Evolutionary conservation across 495 filamentous ascomycete species (phyloP).

Genomic region (Echria macrotheca): DNA sequence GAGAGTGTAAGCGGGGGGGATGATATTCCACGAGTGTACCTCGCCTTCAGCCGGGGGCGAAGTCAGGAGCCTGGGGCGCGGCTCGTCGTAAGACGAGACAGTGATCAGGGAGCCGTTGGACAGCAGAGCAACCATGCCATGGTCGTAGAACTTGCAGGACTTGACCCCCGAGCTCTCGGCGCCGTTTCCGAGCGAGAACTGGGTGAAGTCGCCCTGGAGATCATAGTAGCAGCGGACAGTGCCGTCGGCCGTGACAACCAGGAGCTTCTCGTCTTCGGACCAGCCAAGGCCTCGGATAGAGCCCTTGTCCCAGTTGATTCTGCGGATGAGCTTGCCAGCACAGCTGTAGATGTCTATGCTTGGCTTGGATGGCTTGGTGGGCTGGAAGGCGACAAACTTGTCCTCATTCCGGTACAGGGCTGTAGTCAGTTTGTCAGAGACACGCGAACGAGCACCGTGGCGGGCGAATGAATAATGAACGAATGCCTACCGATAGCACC

Average conservation of each 20-base stretch:
- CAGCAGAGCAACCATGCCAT: slow-evolving; percentile 88
- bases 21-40: slow-evolving; percentile 83
- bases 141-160: slow-evolving; percentile 83
- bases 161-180: slow-evolving; percentile 82
- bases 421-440: slow-evolving; percentile 30
- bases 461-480: neutral
- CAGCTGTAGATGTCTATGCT: slow-evolving; percentile 93
- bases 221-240: slow-evolving; percentile 89
- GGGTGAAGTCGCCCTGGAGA: slow-evolving; percentile 86
- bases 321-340: slow-evolving; percentile 73
- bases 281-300: slow-evolving; percentile 85
- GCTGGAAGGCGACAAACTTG: slow-evolving; percentile 72
- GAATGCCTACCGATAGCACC: slow-evolving; percentile 74
- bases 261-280: slow-evolving; percentile 92
- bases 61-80: slow-evolving; percentile 77
- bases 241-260: slow-evolving; percentile 84
- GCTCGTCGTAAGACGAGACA: slow-evolving; percentile 85
- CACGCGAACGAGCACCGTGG: neutral
- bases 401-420: slow-evolving; percentile 85
- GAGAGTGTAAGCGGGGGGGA: slow-evolving; percentile 81
- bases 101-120: slow-evolving; percentile 82
- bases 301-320: slow-evolving; percentile 80
- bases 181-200: slow-evolving; percentile 90
- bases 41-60: slow-evolving; percentile 70
- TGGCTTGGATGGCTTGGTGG: slow-evolving; percentile 65